Base-by-base conservation (phyloP, 164 flowering plant species). In the Kalanchoe fedtschenkoi region DNA sequence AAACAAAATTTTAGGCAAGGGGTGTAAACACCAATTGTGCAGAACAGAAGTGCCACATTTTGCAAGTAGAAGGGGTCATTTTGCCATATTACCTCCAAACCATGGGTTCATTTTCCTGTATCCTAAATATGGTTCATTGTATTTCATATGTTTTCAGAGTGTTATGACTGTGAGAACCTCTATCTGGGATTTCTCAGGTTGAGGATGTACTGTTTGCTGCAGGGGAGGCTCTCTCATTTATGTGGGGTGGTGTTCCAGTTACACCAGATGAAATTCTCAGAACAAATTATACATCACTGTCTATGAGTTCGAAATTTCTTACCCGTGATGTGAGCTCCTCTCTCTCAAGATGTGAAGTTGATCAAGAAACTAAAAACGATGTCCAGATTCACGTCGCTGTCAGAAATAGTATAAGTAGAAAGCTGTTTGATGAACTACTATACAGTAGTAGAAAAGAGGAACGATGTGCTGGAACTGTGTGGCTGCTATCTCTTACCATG, bases 181-280 rank as follows among this genome's bases (percentile, higher is more conserved):
- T 7, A 53, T 67, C 64, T 71, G 34, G 54, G 24, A 44, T 65
- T 68, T 53, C 62, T 41, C 84, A 93, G 99, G 97, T 87, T 67
- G 99, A 93, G 68, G 99, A 93, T 61, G 70, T 88, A 57, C 79
- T 93, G 28, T 93, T 93, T 81, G 96, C 99, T 75, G 96, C 92
- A 73, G 99, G 99, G 58, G 99, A 93, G 75, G 97, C 96, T 65
- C 75, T 93, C 37, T 81, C 99, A 15, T 93, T 93, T 74, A 58
- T 90, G 47, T 93, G 99, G 99, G 99, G 99, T 67, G 83, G 86
- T 64, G 96, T 90, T 59, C 88, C 96, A 69, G 95, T 90, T 53
- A 83, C 95, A 53, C 88, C 91, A 64, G 93, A 93, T 72, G 64
- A 80, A 74, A 90, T 93, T 78, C 88, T 93, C 65, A 90, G 77